Conservation (phyloP, 108 stramenopile genomes). For the Conticribra guillardii region DNA sequence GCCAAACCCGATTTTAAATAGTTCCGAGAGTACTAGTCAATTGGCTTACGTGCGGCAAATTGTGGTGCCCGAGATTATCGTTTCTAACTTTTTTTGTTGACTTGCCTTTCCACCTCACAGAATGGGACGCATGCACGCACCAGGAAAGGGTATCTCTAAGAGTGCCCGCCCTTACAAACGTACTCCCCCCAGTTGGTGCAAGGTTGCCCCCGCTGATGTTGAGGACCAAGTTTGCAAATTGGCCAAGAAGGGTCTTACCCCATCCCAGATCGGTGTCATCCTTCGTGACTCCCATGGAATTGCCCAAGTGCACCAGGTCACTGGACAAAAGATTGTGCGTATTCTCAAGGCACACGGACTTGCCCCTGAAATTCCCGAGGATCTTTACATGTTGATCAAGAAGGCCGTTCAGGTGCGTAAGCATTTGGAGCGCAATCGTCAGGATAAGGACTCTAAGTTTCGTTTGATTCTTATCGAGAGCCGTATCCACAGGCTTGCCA, state of each 20-base stretch:
- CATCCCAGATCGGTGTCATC: constrained; percentile 99
- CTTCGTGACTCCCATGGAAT: constrained; percentile 98
- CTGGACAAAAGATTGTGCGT: constrained; percentile 99
- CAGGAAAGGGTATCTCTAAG: constrained; percentile 99
- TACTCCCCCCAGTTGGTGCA: constrained; percentile 98
- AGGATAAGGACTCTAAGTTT: constrained; percentile 99
- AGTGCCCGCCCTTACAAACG: constrained; percentile 99
- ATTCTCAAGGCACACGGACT: constrained; percentile 99
- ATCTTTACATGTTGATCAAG: constrained; percentile 99
- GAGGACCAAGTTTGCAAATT: constrained; percentile 98
- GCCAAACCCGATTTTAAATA: no score
- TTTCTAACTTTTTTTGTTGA: neutral
- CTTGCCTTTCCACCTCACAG: constrained; percentile 14
- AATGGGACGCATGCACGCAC: constrained; percentile 96
- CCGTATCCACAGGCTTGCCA: constrained; percentile 97
- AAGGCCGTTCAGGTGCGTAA: constrained; percentile 99
- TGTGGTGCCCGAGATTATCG: neutral
- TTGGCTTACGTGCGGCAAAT: neutral
- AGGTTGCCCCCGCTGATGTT: constrained; percentile 90
- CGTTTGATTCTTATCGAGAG: constrained; percentile 99
- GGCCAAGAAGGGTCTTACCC: constrained; percentile 99
- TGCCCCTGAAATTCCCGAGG: constrained; percentile 99
- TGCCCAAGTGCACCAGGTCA: constrained; percentile 96
- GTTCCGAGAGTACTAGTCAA: no score
- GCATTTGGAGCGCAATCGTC: constrained; percentile 99